Evolutionary conservation across 2,329 filamentous ascomycete genomes (phyloP).

Genomic region (Aspergillus tanneri): DNA sequence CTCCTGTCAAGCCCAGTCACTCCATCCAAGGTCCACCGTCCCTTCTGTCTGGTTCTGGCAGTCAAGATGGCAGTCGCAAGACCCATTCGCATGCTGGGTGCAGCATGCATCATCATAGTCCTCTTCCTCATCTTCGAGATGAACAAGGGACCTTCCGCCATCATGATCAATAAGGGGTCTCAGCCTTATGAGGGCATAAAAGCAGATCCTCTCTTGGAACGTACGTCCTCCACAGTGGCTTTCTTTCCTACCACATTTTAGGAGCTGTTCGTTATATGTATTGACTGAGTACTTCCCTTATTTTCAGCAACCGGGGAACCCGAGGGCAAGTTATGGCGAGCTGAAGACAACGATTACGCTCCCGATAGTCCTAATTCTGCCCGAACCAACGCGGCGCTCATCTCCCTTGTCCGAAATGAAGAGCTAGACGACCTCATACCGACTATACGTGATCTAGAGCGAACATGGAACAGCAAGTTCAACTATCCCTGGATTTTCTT

Average conservation of each 20-base stretch:
- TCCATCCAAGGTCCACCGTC: conserved; percentile 3
- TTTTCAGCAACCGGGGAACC: conserved; percentile 76
- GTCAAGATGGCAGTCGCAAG: conserved; percentile 75
- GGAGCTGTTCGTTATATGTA: too few species aligned
- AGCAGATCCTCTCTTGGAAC: conserved; percentile 81
- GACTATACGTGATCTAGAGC: conserved; percentile 87
- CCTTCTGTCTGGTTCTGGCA: conserved; percentile 20
- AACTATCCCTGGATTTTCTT: conserved; percentile 99
- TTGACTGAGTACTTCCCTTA: conserved; percentile 18
- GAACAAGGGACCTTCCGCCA: conserved; percentile 50
- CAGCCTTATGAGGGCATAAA: conserved; percentile 60
- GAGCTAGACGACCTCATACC: conserved; percentile 80
- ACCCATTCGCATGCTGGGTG: conserved; percentile 76
- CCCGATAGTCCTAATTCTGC: conserved; percentile 71
- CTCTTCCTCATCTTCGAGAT: conserved; percentile 77
- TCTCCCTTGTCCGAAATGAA: conserved; percentile 88
- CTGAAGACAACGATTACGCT: conserved; percentile 72
- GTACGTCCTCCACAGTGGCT: too few species aligned
- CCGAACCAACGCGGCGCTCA: conserved; percentile 88
- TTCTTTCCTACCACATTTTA: too few species aligned
- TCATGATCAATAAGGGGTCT: conserved; percentile 38
- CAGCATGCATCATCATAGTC: conserved; percentile 69
- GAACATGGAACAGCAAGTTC: conserved; percentile 97
- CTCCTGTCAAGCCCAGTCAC: conserved; percentile 9
- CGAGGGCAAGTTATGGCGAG: conserved; percentile 69